Evolutionary conservation across 192 early-diverging fungal species (phyloP).

Genomic region (Powellomyces hirtus): DNA sequence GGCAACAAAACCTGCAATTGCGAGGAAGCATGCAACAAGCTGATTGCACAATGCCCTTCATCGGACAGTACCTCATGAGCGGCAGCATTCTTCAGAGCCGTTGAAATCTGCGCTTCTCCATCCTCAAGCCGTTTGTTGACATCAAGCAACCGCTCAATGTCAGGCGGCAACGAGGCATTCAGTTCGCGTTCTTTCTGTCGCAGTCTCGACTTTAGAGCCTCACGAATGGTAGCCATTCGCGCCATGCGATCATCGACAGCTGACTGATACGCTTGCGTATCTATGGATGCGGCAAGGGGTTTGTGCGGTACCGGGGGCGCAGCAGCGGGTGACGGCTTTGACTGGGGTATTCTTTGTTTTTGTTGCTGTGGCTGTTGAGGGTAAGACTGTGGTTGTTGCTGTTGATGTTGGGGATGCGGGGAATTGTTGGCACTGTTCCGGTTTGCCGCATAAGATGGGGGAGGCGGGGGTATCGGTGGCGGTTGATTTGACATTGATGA

Average conservation of each 20-base stretch:
- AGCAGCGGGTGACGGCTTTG: not conserved
- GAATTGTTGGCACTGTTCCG: constrained; percentile 1
- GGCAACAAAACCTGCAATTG: too few relatives aligned
- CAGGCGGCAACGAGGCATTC: constrained; percentile 52
- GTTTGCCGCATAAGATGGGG: constrained; percentile 1
- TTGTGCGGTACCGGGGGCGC: constrained; percentile 31
- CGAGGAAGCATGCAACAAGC: too few relatives aligned
- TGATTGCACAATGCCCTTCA: too few relatives aligned
- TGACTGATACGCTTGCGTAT: constrained; percentile 4
- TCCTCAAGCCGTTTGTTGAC: constrained; percentile 70
- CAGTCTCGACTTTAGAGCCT: constrained; percentile 60
- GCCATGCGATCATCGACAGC: constrained; percentile 33
- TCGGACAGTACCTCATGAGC: not conserved
- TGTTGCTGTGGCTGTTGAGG: not conserved
- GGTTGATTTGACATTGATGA: constrained; percentile 22
- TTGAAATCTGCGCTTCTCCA: constrained; percentile 61
- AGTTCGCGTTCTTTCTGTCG: constrained; percentile 53
- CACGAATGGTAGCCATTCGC: not conserved
- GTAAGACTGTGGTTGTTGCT: constrained; percentile 1
- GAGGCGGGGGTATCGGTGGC: constrained; percentile 15
- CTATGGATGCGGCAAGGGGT: constrained; percentile 20
- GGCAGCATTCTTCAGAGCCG: constrained; percentile 16
- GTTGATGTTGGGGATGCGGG: constrained; percentile 3
- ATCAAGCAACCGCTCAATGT: constrained; percentile 66
- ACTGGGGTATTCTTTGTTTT: constrained; percentile 27